Evolutionary conservation across 805 yeast species (phyloP).

Genomic region (Maudiozyma pseudohumilis): DNA sequence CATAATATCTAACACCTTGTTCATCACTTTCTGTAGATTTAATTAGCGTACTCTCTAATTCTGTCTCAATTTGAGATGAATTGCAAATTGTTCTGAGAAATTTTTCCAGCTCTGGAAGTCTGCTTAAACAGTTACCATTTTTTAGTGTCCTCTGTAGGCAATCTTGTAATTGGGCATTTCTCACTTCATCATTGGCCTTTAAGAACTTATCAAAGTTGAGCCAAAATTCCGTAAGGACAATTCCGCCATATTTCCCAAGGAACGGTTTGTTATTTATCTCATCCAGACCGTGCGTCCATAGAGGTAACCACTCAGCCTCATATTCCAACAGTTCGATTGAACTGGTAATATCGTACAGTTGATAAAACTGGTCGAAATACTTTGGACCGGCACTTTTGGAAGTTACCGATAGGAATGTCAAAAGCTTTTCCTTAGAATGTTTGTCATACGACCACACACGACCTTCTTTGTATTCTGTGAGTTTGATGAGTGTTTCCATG

Average conservation of each 20-base stretch:
- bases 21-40: slow-evolving; percentile 4
- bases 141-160: slow-evolving; percentile 13
- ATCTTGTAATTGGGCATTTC: slow-evolving; percentile 1
- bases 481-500: slow-evolving; percentile 35
- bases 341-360: slow-evolving; percentile 13
- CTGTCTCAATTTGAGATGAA: slow-evolving; percentile 7
- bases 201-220: slow-evolving; percentile 18
- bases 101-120: slow-evolving; percentile 13
- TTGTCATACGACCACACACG: slow-evolving; percentile 48
- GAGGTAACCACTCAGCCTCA: slow-evolving; percentile 16
- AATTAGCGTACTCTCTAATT: slow-evolving; percentile 6
- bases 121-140: slow-evolving; percentile 11
- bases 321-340: slow-evolving; percentile 14
- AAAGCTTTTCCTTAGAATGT: slow-evolving; percentile 35
- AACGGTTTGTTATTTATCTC: slow-evolving; percentile 23
- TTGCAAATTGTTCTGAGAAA: slow-evolving; percentile 15
- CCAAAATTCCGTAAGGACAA: slow-evolving; percentile 28
- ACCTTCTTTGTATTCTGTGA: slow-evolving; percentile 38
- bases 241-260: slow-evolving; percentile 25
- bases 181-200: slow-evolving; percentile 2
- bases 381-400: slow-evolving; percentile 42
- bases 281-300: slow-evolving; percentile 24
- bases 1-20: slow-evolving; percentile 3
- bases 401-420: slow-evolving; percentile 41
- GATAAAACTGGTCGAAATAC: slow-evolving; percentile 33